phyloP scores from a whole-genome alignment of 2,329 filamentous ascomycete species.

The Fusarium sp. region DNA sequence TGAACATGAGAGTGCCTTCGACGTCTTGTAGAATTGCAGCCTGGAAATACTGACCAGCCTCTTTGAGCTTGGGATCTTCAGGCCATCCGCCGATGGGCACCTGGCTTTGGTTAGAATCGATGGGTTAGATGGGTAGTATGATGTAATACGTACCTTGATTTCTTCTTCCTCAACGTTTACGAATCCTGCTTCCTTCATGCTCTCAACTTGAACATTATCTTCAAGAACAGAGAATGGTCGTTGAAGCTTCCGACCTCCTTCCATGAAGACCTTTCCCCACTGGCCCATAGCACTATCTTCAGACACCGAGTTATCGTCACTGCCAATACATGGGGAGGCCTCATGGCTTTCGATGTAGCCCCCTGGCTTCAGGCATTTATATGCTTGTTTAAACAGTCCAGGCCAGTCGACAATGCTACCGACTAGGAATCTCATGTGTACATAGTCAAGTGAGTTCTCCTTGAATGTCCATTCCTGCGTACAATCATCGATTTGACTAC shows the following conservation, averaged over 20 bases:
- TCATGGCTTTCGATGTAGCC: slow-evolving; percentile 10
- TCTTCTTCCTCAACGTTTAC: neutral
- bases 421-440: slow-evolving; percentile 12
- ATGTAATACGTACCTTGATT: neutral
- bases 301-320: neutral
- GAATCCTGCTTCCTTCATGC: neutral
- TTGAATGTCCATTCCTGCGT: slow-evolving; percentile 8
- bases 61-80: neutral
- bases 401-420: slow-evolving; percentile 9
- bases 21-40: slow-evolving; percentile 9
- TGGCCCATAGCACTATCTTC: slow-evolving; percentile 11
- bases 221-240: slow-evolving; percentile 3
- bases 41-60: slow-evolving; percentile 15
- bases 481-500: slow-evolving; percentile 19
- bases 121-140: accelerated
- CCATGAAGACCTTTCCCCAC: slow-evolving; percentile 14
- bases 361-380: neutral
- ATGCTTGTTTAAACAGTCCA: neutral
- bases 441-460: slow-evolving; percentile 3
- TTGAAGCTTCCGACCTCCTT: neutral
- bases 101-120: accelerated
- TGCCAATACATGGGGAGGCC: neutral
- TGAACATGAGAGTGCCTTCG: slow-evolving; percentile 1
- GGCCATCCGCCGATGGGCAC: slow-evolving; percentile 9
- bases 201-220: neutral